Evolutionary conservation across 1,139 yeast species (phyloP), one percentile per base, ranked within the genome.

Genomic region (Hyphopichia khmerensis): DNA sequence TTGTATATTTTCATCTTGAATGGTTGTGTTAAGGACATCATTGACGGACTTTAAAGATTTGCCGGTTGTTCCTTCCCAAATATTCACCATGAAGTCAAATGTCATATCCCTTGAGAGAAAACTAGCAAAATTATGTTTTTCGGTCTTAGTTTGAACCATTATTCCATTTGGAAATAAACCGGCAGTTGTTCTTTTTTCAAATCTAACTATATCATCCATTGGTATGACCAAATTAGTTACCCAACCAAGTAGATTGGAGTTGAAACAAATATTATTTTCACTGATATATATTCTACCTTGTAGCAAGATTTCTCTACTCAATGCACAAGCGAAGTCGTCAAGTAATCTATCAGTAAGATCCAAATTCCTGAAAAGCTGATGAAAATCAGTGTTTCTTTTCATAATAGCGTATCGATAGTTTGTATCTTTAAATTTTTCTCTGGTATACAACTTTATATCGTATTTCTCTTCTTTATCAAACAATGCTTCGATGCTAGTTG

Each of bases 111-210:
- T 72, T 1, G 95, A 82, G 5, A 89, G 72, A 56, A 93, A 89
- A 47, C 96, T 87, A 15, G 96, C 96, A 72, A 93, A 91, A 3
- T 77, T 77, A 54, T 90, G 88, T 48, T 79, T 79, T 1, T 82
- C 77, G 46, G 80, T 85, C 9, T 67, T 72, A 1, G 96, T 85
- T 48, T 82, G 84, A n/a, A 90, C 72, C 11, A 79, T 72, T 15
- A 91, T 87, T 2, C 96, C 98, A 60, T 91, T 91, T 14, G 97
- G 96, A 57, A 93, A 89, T 27, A 93, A 69, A 0, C 96, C 96
- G 1, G 90, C 96, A 0, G 96, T 89, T 35, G 82, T 75, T 48
- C 82, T 82, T 64, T 88, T 87, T 53, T 90, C 96, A 52, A 93
- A 76, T 21, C 79, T 73, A 3, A 79, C 72, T 35, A 93, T 80